These are phyloP conservation scores for Alternaria sp. DNA, from an alignment of 2,329 filamentous ascomycete species.

Conservation along the genomic window DNA sequence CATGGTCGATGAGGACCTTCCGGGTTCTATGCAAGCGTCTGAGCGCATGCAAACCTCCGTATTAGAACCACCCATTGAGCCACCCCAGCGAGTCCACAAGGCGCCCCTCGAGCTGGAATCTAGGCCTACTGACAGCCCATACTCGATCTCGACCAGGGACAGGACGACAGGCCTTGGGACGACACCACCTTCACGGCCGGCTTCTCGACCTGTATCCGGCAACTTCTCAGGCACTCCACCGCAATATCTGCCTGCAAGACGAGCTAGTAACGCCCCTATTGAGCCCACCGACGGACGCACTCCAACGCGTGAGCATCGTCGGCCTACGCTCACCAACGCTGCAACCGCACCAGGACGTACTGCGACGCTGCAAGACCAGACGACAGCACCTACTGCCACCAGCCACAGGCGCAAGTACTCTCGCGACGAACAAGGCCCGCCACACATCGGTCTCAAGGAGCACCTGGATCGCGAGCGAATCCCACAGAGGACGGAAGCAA, in stretches of 20 bases:
- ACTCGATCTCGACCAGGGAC: constrained; percentile 43
- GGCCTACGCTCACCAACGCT: constrained; percentile 52
- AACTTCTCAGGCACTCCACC: constrained; percentile 35
- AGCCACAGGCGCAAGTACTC: constrained; percentile 69
- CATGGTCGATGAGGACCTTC: constrained; percentile 77
- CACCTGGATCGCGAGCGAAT: constrained; percentile 52
- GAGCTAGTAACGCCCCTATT: constrained; percentile 43
- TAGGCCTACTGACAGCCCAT: constrained; percentile 35
- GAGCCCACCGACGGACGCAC: constrained; percentile 43
- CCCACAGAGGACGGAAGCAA: constrained; percentile 48
- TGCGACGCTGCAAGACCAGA: constrained; percentile 43
- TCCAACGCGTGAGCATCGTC: constrained; percentile 49
- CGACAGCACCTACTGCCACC: constrained; percentile 43
- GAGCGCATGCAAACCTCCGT: constrained; percentile 34
- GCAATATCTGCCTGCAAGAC: constrained; percentile 30
- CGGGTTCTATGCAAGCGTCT: constrained; percentile 34
- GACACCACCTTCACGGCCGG: constrained; percentile 44
- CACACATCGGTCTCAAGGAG: constrained; percentile 57
- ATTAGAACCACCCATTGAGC: constrained; percentile 32
- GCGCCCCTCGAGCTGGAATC: constrained; percentile 35
- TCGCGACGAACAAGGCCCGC: constrained; percentile 52
- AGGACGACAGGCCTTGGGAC: constrained; percentile 31
- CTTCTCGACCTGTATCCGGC: constrained; percentile 39
- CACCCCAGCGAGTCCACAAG: constrained; percentile 36
- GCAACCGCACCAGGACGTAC: constrained; percentile 55